Percentiles rank a stretch among this genome's conserved stretches.
Conservation (phyloP, 169 alveolate genomes). For the Plasmodium blacklocki region DNA sequence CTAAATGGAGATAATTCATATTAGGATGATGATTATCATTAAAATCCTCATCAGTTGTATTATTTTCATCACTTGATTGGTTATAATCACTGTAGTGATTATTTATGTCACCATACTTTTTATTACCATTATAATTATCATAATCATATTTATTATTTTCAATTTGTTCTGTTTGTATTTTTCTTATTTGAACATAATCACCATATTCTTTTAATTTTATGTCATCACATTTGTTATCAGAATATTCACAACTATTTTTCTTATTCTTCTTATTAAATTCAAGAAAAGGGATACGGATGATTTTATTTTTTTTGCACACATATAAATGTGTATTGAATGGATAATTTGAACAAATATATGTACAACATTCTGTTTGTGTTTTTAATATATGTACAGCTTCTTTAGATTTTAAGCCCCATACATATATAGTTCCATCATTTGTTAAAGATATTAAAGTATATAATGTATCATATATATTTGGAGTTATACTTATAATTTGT, state of each 20-base stretch:
- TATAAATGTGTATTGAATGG: conserved; percentile 73
- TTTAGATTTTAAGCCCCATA: conserved; percentile 61
- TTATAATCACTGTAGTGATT: too few species aligned
- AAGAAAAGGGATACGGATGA: conserved; percentile 53
- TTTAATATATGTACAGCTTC: conserved; percentile 51
- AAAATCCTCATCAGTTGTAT: background rate
- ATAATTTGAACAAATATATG: conserved; percentile 62
- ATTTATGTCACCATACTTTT: background rate
- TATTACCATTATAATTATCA: background rate
- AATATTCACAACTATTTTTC: background rate
- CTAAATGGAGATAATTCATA: too few species aligned
- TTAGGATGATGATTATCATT: too few species aligned
- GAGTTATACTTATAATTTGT: conserved; percentile 49
- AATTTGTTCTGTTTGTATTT: background rate
- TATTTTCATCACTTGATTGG: background rate
- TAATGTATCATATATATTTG: conserved; percentile 53
- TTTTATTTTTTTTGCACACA: conserved; percentile 64
- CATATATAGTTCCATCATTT: conserved; percentile 33
- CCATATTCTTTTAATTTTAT: conserved; percentile 8
- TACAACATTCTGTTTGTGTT: conserved; percentile 39
- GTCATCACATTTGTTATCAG: background rate
- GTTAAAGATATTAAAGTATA: conserved; percentile 57
- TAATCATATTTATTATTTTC: background rate
- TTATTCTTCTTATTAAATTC: background rate
- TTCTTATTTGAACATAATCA: conserved; percentile 34